These are phyloP conservation scores for Leishmania aethiopica DNA, from an alignment of 208 protist genomes.

Conservation along the genomic window DNA sequence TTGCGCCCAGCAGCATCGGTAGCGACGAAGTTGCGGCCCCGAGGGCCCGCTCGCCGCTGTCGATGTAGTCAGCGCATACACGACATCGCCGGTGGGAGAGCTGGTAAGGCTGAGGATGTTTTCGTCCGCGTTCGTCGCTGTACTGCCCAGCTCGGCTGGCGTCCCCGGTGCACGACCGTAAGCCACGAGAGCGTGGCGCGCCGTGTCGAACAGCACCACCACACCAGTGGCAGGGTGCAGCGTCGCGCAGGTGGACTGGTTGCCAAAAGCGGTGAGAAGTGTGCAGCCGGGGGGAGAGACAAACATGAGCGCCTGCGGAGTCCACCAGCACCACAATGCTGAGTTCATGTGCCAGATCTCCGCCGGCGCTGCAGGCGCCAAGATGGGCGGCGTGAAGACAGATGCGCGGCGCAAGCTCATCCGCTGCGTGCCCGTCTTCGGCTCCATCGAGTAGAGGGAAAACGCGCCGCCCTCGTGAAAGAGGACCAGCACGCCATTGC, in stretches of 20 bases:
- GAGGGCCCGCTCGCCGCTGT: background rate
- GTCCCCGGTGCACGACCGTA: slow-evolving; percentile 10
- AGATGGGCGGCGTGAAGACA: slow-evolving; percentile 2
- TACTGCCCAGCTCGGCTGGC: background rate
- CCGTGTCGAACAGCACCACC: slow-evolving; percentile 21
- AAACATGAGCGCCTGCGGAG: slow-evolving; percentile 18
- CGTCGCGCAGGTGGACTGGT: slow-evolving; percentile 14
- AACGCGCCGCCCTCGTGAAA: slow-evolving; percentile 15
- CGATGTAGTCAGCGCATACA: slow-evolving; percentile 22
- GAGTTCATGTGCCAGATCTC: background rate
- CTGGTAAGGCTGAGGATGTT: slow-evolving; percentile 14
- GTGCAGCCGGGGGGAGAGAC: slow-evolving; percentile 12
- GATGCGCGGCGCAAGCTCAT: slow-evolving; percentile 13
- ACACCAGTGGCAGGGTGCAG: slow-evolving; percentile 23
- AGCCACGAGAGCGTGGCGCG: slow-evolving; percentile 22
- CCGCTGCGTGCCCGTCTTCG: slow-evolving; percentile 11
- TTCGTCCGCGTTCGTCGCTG: background rate
- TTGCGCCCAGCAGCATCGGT: slow-evolving; percentile 20
- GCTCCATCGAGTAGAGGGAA: slow-evolving; percentile 18
- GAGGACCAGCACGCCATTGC: slow-evolving; percentile 6
- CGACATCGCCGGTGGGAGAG: slow-evolving; percentile 19
- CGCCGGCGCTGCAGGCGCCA: background rate
- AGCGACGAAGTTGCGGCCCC: slow-evolving; percentile 20
- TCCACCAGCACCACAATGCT: slow-evolving; percentile 32
- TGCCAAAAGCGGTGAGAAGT: slow-evolving; percentile 3